Conservation (phyloP, 2,329 filamentous ascomycete genomes). For the Talaromyces funiculosus region DNA sequence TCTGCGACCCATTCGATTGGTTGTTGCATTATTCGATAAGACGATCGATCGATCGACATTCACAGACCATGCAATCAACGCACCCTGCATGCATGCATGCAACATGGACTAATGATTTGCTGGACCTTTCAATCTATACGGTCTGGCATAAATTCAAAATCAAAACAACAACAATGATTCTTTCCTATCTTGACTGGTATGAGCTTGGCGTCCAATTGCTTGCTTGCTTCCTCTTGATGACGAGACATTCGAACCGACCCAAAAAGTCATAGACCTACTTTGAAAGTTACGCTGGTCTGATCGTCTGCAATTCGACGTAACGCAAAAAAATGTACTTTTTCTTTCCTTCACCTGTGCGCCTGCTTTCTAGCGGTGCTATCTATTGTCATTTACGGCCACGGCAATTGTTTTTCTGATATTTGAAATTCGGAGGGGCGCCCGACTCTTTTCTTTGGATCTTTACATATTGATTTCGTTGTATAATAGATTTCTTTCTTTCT, state of each 20-base stretch:
- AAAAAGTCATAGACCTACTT: conserved; percentile 4
- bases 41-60: conserved; percentile 9
- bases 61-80: neutral
- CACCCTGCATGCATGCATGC: neutral
- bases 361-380: neutral
- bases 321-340: conserved; percentile 5
- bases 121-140: neutral
- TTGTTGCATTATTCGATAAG: conserved; percentile 9
- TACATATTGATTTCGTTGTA: conserved; percentile 15
- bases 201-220: neutral
- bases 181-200: conserved; percentile 6
- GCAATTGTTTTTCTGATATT: neutral
- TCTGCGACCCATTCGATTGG: conserved; percentile 14
- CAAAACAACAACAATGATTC: conserved; percentile 1
- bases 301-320: conserved; percentile 10
- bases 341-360: neutral
- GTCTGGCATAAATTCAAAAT: neutral
- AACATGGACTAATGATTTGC: conserved; percentile 3
- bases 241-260: conserved; percentile 3
- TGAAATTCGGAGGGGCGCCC: neutral
- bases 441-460: neutral
- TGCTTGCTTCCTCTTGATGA: neutral
- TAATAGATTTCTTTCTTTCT: conserved; percentile 15
- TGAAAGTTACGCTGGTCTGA: conserved; percentile 6
- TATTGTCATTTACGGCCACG: conserved; percentile 5